Base-by-base conservation (phyloP, 495 filamentous ascomycete species). In the Aspergillus mulundensis region DNA sequence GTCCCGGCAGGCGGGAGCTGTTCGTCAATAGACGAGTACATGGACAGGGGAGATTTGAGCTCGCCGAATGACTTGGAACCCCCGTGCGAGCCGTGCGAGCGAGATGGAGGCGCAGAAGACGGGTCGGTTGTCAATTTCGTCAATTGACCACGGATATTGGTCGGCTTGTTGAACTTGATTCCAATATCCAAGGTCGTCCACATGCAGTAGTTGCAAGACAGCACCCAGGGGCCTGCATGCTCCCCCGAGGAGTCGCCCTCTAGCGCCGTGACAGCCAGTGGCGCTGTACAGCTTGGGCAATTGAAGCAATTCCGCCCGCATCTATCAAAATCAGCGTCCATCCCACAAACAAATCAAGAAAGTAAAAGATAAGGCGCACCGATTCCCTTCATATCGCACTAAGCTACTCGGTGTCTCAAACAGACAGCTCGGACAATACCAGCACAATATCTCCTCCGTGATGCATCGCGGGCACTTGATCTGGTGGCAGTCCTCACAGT, bases 401-500 rank as follows among this genome's bases (percentile, higher is more conserved):
- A 87, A 88, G 64, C 87, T 91, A 66, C 87, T 93, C 10, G 92
- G 90, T 32, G 94, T 91, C 72, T 98, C 94, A 63, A 97, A 97
- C 53, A 97, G 70, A 70, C 94, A 98, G 67, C 81, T 91, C n/a
- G 94, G 94, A 66, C 94, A 98, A 65, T 87, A 98, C 80, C 88
- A 96, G 56, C 87, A 90, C 46, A 95, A 84, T 40, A 96, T 88
- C 71, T 98, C 94, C 64, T 98, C 94, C 20, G 86, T 78, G 18
- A 91, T 89, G 66, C 94, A 98, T 68, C 91, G 80, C 7, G 91
- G 89, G 65, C 94, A 98, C 59, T 92, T 87, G 52, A 98, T 93
- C 72, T 95, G 86, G 60, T 94, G 90, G 68, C 94, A 98, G 67
- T 97, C 95, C 65, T 95, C 91, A 72, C 94, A 98, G 71, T 91